A percentile compares a stretch with the other conserved stretches of the same genome.
phyloP scores from a whole-genome alignment of 768 basidiomycete genomes.

The Phallus indusiatus region DNA sequence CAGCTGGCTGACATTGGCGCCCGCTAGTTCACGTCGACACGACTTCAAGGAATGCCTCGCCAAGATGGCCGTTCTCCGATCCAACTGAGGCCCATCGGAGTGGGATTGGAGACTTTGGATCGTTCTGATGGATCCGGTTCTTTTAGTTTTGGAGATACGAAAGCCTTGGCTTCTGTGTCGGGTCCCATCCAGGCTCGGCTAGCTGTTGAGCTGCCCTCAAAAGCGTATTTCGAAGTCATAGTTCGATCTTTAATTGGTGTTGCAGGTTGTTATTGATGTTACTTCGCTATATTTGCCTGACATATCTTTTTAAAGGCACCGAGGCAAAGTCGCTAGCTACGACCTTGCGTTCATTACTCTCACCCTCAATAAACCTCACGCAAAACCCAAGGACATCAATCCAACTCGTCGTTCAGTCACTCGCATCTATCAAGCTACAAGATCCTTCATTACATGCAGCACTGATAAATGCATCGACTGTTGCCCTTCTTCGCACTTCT shows the following conservation, averaged over 20 bases:
- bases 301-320: slow-evolving; percentile 28
- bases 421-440: slow-evolving; percentile 21
- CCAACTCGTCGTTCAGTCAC: slow-evolving; percentile 67
- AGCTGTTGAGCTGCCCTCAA: slow-evolving; percentile 58
- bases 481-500: slow-evolving; percentile 59
- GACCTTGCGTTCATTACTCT: slow-evolving; percentile 45
- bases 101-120: slow-evolving; percentile 52
- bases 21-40: neutral
- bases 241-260: slow-evolving; percentile 62
- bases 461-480: slow-evolving; percentile 59
- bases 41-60: slow-evolving; percentile 15
- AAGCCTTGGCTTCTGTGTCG: slow-evolving; percentile 60
- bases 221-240: slow-evolving; percentile 65
- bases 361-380: slow-evolving; percentile 55
- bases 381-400: slow-evolving; percentile 65
- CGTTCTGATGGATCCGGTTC: slow-evolving; percentile 70
- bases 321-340: slow-evolving; percentile 51
- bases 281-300: neutral
- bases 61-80: slow-evolving; percentile 27
- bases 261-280: slow-evolving; percentile 28
- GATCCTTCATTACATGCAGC: slow-evolving; percentile 45
- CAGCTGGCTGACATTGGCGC: neutral
- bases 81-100: slow-evolving; percentile 29
- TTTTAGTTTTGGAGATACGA: slow-evolving; percentile 48
- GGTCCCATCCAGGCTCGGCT: slow-evolving; percentile 74